Percentiles rank a stretch among this genome's conserved stretches.
phyloP scores from a whole-genome alignment of 176 grass and related monocot species.

The Metroxylon sagu region DNA sequence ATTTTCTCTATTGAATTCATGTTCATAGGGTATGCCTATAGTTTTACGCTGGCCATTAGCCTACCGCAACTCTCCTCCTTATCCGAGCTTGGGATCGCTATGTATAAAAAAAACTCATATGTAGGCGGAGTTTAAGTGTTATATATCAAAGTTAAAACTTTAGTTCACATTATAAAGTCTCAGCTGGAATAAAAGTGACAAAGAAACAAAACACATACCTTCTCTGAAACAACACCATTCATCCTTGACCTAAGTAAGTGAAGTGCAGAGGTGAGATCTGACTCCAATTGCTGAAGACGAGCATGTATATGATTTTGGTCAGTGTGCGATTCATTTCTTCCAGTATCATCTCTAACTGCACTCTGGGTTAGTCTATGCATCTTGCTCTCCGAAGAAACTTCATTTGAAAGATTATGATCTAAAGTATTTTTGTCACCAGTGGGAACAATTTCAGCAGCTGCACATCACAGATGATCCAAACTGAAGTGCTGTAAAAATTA shows the following conservation, averaged over 20 bases:
- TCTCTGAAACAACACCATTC: constrained; percentile 39
- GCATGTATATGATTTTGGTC: constrained; percentile 55
- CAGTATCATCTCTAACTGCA: constrained; percentile 24
- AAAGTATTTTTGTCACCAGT: constrained; percentile 20
- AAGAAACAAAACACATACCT: constrained; percentile 29
- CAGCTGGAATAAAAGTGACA: too few relatives aligned
- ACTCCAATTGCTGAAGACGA: constrained; percentile 65
- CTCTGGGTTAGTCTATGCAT: constrained; percentile 28
- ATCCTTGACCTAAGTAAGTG: constrained; percentile 59
- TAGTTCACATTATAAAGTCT: too few relatives aligned
- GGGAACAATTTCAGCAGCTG: constrained; percentile 51
- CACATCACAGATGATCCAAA: constrained; percentile 20
- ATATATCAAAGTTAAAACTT: constrained; percentile 12
- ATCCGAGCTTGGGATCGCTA: too few relatives aligned
- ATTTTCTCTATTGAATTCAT: too few relatives aligned
- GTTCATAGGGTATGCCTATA: too few relatives aligned
- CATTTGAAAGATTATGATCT: constrained; percentile 20
- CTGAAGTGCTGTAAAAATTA: too few relatives aligned
- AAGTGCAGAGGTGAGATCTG: constrained; percentile 54
- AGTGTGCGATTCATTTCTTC: constrained; percentile 11
- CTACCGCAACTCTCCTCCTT: too few relatives aligned
- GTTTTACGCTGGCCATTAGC: too few relatives aligned
- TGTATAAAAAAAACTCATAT: too few relatives aligned
- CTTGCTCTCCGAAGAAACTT: constrained; percentile 11
- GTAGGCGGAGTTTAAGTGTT: too few relatives aligned